These are phyloP conservation scores for Baudoinia panamericana DNA, from an alignment of 495 filamentous ascomycete species.

Conservation along the genomic window DNA sequence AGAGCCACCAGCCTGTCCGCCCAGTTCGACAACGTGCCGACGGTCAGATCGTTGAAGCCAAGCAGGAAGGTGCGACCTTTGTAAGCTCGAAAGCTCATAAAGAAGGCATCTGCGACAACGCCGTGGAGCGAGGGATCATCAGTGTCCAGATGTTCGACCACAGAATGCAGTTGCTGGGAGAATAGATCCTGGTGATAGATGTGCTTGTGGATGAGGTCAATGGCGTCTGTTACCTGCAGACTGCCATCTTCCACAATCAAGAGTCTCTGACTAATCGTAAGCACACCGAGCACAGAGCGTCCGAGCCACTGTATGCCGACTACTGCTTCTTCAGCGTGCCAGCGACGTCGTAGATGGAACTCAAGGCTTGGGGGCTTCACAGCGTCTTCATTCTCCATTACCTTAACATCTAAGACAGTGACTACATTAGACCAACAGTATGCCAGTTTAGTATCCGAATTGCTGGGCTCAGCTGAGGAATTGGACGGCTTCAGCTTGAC, in stretches of 20 bases:
- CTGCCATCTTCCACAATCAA: slow-evolving; percentile 82
- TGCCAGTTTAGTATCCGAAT: slow-evolving; percentile 72
- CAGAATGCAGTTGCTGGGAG: slow-evolving; percentile 61
- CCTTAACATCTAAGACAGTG: slow-evolving; percentile 77
- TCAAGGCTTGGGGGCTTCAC: slow-evolving; percentile 58
- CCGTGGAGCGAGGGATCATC: slow-evolving; percentile 84
- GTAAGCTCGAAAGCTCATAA: slow-evolving; percentile 92
- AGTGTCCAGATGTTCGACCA: slow-evolving; percentile 82
- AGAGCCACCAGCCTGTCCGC: slow-evolving; percentile 90
- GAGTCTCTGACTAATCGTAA: slow-evolving; percentile 86
- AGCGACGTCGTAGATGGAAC: slow-evolving; percentile 75
- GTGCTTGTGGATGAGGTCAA: slow-evolving; percentile 81
- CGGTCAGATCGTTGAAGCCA: slow-evolving; percentile 76
- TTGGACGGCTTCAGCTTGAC: slow-evolving; percentile 76
- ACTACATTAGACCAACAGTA: slow-evolving; percentile 98
- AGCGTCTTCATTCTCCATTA: slow-evolving; percentile 49
- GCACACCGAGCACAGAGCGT: slow-evolving; percentile 75
- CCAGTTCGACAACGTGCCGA: slow-evolving; percentile 92
- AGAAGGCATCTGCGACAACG: slow-evolving; percentile 91
- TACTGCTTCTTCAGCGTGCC: slow-evolving; percentile 89
- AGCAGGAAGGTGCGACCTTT: slow-evolving; percentile 88
- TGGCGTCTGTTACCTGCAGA: slow-evolving; percentile 82
- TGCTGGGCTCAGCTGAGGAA: slow-evolving; percentile 33
- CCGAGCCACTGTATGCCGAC: slow-evolving; percentile 96
- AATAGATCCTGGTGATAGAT: slow-evolving; percentile 87